Percentiles rank a stretch among this genome's conserved stretches.
Evolutionary conservation across 2,329 filamentous ascomycete genomes (phyloP).

Genomic region (Periconia sp.): DNA sequence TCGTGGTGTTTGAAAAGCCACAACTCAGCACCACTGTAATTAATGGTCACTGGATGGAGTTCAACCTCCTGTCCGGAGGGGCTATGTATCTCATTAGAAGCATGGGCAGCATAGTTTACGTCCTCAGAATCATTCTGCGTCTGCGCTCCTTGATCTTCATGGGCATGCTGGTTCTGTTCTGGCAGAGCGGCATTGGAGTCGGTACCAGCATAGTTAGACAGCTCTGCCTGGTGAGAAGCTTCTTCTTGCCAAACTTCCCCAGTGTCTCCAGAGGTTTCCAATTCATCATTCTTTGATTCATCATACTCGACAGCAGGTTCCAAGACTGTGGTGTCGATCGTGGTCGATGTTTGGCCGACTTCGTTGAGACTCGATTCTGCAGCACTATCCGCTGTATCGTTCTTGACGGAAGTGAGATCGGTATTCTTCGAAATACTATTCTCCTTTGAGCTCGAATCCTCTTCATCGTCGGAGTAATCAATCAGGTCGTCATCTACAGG

Average conservation of each 20-base stretch:
- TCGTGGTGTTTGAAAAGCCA: constrained; percentile 37
- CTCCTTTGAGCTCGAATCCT: constrained; percentile 5
- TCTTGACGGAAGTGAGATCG: too few species aligned
- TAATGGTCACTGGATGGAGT: constrained; percentile 27
- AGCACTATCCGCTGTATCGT: background rate
- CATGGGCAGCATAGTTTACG: background rate
- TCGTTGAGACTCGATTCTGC: background rate
- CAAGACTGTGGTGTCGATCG: too few species aligned
- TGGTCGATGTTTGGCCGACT: background rate
- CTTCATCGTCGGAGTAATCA: constrained; percentile 40
- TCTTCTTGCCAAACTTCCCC: background rate
- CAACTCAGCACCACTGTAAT: constrained; percentile 30
- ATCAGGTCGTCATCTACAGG: constrained; percentile 32
- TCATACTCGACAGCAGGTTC: background rate
- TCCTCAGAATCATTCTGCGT: constrained; percentile 8
- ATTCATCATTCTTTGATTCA: background rate
- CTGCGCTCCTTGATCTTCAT: constrained; percentile 5
- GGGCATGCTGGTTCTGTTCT: constrained; percentile 14
- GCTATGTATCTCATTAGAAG: constrained; percentile 10
- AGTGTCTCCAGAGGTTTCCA: background rate
- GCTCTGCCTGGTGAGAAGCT: background rate
- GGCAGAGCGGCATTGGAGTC: background rate
- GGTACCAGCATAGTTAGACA: background rate
- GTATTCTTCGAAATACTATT: background rate
- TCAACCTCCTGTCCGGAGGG: constrained; percentile 9